Evolutionary conservation across 768 basidiomycete genomes (phyloP).

Genomic region (Leccinum longicurvipes): DNA sequence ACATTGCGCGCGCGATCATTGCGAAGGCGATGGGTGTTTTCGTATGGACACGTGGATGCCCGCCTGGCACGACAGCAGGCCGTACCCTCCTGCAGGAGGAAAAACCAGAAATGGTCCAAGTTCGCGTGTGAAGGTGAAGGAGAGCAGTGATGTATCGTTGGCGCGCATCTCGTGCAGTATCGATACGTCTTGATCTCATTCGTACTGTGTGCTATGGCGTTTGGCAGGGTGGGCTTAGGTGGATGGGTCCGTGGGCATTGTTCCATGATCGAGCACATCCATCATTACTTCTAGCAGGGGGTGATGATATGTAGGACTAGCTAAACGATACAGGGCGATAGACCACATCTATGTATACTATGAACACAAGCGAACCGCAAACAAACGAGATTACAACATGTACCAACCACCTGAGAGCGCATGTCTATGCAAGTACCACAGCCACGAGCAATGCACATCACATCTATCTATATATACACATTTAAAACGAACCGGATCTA

Average conservation of each 20-base stretch:
- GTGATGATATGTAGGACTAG: neutral
- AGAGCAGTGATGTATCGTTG: neutral
- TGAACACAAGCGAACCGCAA: no score
- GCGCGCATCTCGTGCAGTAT: slow-evolving; percentile 21
- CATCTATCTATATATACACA: no score
- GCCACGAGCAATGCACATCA: no score
- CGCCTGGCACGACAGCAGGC: neutral
- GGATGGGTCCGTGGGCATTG: slow-evolving; percentile 20
- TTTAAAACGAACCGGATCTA: neutral
- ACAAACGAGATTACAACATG: no score
- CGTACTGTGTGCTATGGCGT: slow-evolving; percentile 23
- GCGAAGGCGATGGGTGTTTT: slow-evolving; percentile 17
- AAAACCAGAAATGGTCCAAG: neutral
- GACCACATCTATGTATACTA: no score
- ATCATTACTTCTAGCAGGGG: neutral
- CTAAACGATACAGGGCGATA: no score
- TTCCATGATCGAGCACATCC: slow-evolving; percentile 5
- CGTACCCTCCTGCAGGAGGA: neutral
- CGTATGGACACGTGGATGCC: slow-evolving; percentile 10
- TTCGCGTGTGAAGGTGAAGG: slow-evolving; percentile 7
- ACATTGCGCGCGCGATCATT: slow-evolving; percentile 14
- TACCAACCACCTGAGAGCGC: no score
- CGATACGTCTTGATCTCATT: slow-evolving; percentile 27
- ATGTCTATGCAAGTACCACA: no score
- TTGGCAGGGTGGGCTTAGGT: slow-evolving; percentile 24